Percentiles rank a stretch among this genome's conserved stretches.
phyloP scores from a whole-genome alignment of 2,329 filamentous ascomycete species.

The Nemania abortiva region DNA sequence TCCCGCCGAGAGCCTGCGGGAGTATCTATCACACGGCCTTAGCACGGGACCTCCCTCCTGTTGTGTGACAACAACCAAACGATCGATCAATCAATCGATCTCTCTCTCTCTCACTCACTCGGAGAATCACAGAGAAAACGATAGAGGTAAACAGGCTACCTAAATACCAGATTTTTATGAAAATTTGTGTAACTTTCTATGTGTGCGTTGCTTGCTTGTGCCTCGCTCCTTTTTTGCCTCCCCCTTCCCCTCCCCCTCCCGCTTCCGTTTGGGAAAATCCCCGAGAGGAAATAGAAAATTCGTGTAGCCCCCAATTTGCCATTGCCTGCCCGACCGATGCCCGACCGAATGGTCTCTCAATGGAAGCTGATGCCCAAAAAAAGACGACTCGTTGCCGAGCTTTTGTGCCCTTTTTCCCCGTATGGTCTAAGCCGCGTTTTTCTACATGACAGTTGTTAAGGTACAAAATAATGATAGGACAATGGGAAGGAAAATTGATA shows the following conservation, averaged over 20 bases:
- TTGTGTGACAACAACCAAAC: background rate
- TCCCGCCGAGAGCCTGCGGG: conserved; percentile 2
- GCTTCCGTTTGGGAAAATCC: background rate
- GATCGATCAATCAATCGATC: background rate
- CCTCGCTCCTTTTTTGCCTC: conserved; percentile 1
- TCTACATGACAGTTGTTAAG: conserved; percentile 34
- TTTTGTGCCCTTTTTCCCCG: conserved; percentile 15
- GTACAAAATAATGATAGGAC: conserved; percentile 34
- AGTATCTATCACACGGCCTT: no score
- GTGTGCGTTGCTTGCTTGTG: conserved; percentile 16
- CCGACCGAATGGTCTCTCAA: conserved; percentile 26
- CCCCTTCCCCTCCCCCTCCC: background rate
- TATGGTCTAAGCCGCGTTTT: conserved; percentile 36
- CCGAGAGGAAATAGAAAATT: background rate
- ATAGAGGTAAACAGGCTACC: conserved; percentile 18
- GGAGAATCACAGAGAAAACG: conserved; percentile 9
- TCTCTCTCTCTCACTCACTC: conserved; percentile 2
- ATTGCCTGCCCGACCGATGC: conserved; percentile 30
- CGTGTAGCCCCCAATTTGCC: conserved; percentile 17
- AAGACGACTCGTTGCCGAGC: conserved; percentile 32
- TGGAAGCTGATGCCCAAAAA: conserved; percentile 32
- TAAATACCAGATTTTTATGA: conserved; percentile 25
- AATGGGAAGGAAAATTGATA: conserved; percentile 27
- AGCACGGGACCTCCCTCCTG: background rate
- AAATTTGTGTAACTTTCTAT: conserved; percentile 28